Base-by-base conservation (phyloP, 306 rosid species). In the Fragaria vesca region DNA sequence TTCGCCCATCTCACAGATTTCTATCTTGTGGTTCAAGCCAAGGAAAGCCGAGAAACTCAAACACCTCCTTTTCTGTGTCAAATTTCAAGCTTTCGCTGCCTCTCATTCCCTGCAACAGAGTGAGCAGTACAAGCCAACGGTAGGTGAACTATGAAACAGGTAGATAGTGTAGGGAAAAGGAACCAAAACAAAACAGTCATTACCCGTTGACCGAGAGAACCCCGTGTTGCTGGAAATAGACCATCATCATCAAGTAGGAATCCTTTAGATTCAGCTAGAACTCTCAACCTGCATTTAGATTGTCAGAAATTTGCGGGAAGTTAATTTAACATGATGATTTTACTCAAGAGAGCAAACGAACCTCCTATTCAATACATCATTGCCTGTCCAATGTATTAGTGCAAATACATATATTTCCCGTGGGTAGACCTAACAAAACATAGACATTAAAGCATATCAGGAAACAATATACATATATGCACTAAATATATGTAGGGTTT, bases 341-440 rank as follows among this genome's bases (percentile, higher is more conserved):
- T 85, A 62, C 46, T 72, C 34, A 24, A 74, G 60, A 66, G 52
- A 78, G 78, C 71, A 40, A 60, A 42, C 78, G 52, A 82, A 95
- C 99, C 97, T 89, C 85, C 99, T 88, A 71, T 95, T 92, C 66
- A 95, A 66, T 43, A 91, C 99, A 82, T 95, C 99, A 76, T 95
- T 93, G 81, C 97, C 97, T 0, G 99, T 95, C 97, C 97, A 95
- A 50, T 95, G 90, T 71, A 92, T 51, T 40, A 95, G 88, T 61
- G 93, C 97, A 73, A 89, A 95, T 45, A 97, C 99, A 86, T 89
- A 87, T 78, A 93, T 93, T 48, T 93, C 96, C 69, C 89, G 84
- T 2, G 98, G 97, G 81, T 83, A 95, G 4, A 91, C 98, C 98
- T 95, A 78, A 69, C 52, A 45, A 52, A 66, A 12, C 7, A 50